Percentiles rank a stretch among this genome's conserved stretches.
Evolutionary conservation across 768 basidiomycete species (phyloP).

Genomic region (Tephrocybe sp.): DNA sequence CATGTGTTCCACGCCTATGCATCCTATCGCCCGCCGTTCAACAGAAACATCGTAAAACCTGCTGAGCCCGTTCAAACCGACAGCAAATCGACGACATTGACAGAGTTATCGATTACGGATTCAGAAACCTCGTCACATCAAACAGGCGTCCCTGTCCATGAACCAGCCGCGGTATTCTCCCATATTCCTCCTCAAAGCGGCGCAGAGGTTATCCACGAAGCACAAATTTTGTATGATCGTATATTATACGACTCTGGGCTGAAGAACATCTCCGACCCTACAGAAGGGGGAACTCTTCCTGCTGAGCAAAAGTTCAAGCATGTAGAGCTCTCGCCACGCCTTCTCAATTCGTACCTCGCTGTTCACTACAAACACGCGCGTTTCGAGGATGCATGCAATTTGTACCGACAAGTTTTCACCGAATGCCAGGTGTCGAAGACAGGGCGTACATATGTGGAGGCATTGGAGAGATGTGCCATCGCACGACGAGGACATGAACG

Average conservation of each 20-base stretch:
- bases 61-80: slow-evolving; percentile 22
- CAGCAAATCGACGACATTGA: background rate
- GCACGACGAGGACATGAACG: slow-evolving; percentile 45
- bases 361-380: slow-evolving; percentile 61
- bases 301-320: slow-evolving; percentile 45
- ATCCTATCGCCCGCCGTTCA: slow-evolving; percentile 72
- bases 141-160: background rate
- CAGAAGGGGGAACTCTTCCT: slow-evolving; percentile 13
- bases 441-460: slow-evolving; percentile 59
- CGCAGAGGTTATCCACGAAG: slow-evolving; percentile 73
- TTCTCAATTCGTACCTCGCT: slow-evolving; percentile 81
- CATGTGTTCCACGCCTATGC: slow-evolving; percentile 90
- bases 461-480: slow-evolving; percentile 64
- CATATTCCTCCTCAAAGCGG: slow-evolving; percentile 72
- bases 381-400: slow-evolving; percentile 45
- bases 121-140: slow-evolving; percentile 6
- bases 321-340: slow-evolving; percentile 57
- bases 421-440: slow-evolving; percentile 43
- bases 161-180: slow-evolving; percentile 30
- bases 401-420: slow-evolving; percentile 53
- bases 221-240: slow-evolving; percentile 59
- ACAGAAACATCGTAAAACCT: slow-evolving; percentile 46
- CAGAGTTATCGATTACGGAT: background rate
- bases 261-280: background rate
- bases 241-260: slow-evolving; percentile 47